Percentiles rank a stretch among this genome's conserved stretches.
Conservation (phyloP, 371 early-diverging fungal species). For the Saksenaea oblongispora region DNA sequence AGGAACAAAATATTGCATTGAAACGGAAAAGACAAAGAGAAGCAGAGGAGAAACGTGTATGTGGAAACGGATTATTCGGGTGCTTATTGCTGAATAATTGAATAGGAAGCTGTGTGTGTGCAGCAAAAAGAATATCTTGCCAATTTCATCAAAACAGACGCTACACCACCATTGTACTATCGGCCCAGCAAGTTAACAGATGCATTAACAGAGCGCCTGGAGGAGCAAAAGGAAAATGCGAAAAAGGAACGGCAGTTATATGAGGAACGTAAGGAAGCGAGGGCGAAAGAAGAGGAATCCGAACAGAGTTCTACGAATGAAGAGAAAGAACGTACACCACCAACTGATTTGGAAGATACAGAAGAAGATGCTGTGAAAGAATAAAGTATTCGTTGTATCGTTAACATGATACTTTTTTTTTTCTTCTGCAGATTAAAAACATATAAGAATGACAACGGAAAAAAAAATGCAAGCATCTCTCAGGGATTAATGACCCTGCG, state of each 20-base stretch:
- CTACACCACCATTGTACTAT: constrained; percentile 50
- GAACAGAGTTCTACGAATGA: background rate
- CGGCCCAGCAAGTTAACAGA: constrained; percentile 49
- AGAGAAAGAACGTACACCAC: constrained; percentile 1
- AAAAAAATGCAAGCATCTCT: constrained; percentile 2
- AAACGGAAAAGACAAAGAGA: constrained; percentile 19
- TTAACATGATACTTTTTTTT: background rate
- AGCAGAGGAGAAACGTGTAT: constrained; percentile 38
- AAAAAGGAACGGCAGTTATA: constrained; percentile 20
- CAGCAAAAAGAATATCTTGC: constrained; percentile 27
- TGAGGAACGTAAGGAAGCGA: constrained; percentile 20
- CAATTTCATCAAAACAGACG: constrained; percentile 47
- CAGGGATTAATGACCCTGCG: background rate
- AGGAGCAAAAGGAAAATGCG: constrained; percentile 24
- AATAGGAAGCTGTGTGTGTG: constrained; percentile 25
- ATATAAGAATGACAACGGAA: background rate
- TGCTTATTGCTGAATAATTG: background rate
- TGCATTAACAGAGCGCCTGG: constrained; percentile 20
- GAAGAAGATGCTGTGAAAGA: constrained; percentile 9
- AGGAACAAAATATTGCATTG: constrained; percentile 22
- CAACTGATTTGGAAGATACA: constrained; percentile 2
- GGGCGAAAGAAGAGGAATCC: constrained; percentile 14
- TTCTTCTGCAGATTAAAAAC: background rate
- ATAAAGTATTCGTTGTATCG: background rate
- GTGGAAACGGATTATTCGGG: constrained; percentile 1